Evolutionary conservation across 2,329 filamentous ascomycete genomes (phyloP), one percentile per base, ranked within the genome.

Genomic region (Paraconiothyrium brasiliense): DNA sequence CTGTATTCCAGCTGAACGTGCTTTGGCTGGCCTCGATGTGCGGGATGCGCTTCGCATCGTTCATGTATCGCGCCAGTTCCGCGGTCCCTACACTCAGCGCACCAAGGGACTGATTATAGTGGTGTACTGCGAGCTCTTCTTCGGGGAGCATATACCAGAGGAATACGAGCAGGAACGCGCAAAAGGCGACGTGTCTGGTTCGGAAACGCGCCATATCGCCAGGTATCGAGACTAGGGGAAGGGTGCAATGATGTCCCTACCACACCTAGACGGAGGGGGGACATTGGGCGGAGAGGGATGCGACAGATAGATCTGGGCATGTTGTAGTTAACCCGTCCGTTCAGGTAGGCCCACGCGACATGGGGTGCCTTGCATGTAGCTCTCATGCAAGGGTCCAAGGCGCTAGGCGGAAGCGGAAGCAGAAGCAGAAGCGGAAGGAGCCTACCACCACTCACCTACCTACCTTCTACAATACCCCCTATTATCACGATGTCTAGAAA

Each of bases 1-100:
- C 70, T 1, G 69, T 66, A 47, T 68, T 71, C 76, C 76, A 78
- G 22, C 68, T 67, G 61, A 78, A 77, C 52, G 69, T 73, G 60
- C 71, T 74, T 47, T 69, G 64, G 14, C 57, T 70, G 27, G 70
- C 63, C 37, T 58, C 55, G 50, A 76, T 76, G 14, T 55, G 56
- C 10, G 72, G 71, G 8, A 72, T 55, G 2, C 65, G 54, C 9
- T 60, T 57, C 0, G 61, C 67, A 50, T 75, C 70, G 59, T 77
- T 77, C 75, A 77, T 77, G 54, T 75, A 73, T 20, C 63, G 66
- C 34, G 72, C 75, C 44, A 76, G 57, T n/a, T 50, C 58, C 9
- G 51, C 54, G 10, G 74, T 74, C 7, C 68, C 67, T n/a, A 60
- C 59, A 37, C 68, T 60, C 3, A 64, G 62, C 30, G 55, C 61